phyloP scores from a whole-genome alignment of 208 protist genomes.

The Hexamita inflata region DNA sequence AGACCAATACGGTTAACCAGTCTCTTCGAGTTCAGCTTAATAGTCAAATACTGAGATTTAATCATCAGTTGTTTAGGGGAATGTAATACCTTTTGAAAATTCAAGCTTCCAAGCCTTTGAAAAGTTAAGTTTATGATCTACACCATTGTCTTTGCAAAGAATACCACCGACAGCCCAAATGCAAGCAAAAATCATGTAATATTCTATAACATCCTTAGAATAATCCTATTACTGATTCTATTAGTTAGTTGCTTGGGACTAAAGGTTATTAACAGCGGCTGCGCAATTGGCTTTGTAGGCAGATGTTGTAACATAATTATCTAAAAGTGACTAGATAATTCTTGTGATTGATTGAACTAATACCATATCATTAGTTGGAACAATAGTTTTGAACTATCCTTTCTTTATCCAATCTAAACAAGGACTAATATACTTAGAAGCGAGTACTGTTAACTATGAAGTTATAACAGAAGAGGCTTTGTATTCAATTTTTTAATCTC shows the following conservation, averaged over 20 bases:
- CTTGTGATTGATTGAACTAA: slow-evolving; percentile 82
- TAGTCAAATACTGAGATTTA: slow-evolving; percentile 92
- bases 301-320: slow-evolving; percentile 1
- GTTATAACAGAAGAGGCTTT: slow-evolving; percentile 34
- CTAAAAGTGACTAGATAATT: slow-evolving; percentile 71
- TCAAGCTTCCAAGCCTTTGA: slow-evolving; percentile 62
- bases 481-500: no score
- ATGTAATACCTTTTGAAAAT: slow-evolving; percentile 46
- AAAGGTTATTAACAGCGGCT: background rate
- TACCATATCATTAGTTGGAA: slow-evolving; percentile 70
- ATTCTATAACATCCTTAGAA: slow-evolving; percentile 55
- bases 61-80: slow-evolving; percentile 54
- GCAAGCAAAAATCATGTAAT: slow-evolving; percentile 83
- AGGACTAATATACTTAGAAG: slow-evolving; percentile 80
- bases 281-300: slow-evolving; percentile 9
- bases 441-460: slow-evolving; percentile 70
- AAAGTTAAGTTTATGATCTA: slow-evolving; percentile 67
- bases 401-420: slow-evolving; percentile 68
- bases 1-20: slow-evolving; percentile 47
- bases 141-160: slow-evolving; percentile 67
- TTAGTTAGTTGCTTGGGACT: background rate
- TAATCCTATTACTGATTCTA: background rate
- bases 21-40: slow-evolving; percentile 63
- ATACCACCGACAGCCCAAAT: slow-evolving; percentile 87
- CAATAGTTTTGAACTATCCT: slow-evolving; percentile 51